phyloP scores from a whole-genome alignment of 768 basidiomycete species.

The Dioszegia crocea region DNA sequence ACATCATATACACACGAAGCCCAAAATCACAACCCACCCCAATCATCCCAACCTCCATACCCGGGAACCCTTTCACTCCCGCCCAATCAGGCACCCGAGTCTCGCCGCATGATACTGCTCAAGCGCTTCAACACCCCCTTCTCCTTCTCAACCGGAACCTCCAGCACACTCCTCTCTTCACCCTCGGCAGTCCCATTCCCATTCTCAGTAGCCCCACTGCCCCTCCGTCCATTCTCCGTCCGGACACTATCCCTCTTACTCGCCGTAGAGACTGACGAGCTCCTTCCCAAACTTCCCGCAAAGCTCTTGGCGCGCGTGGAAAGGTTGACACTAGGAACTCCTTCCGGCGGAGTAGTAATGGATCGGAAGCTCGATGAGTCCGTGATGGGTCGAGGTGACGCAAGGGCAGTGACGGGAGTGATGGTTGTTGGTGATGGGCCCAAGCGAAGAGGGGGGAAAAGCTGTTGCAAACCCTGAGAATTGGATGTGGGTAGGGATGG shows the following conservation, averaged over 20 bases:
- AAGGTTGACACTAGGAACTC: slow-evolving; percentile 1
- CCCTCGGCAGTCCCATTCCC: not conserved
- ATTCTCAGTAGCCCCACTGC: not conserved
- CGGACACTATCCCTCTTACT: slow-evolving; percentile 4
- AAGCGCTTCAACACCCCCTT: slow-evolving; percentile 27
- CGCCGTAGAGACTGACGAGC: not conserved
- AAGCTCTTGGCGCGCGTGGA: not conserved
- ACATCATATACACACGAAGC: not conserved
- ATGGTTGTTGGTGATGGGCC: slow-evolving; percentile 9
- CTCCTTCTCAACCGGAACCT: slow-evolving; percentile 8
- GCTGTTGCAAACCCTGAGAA: slow-evolving; percentile 2
- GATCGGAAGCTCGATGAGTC: not conserved
- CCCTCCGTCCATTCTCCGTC: slow-evolving; percentile 4
- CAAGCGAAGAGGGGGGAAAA: slow-evolving; percentile 25
- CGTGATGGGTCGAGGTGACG: not conserved
- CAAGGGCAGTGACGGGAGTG: not conserved
- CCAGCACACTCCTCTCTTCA: not conserved
- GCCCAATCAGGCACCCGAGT: not conserved
- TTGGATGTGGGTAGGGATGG: slow-evolving; percentile 1
- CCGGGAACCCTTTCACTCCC: not conserved
- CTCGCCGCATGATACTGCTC: slow-evolving; percentile 29
- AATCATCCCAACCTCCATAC: not conserved
- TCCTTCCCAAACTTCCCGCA: not conserved
- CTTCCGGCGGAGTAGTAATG: not conserved
- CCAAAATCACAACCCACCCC: not conserved